phyloP scores from a whole-genome alignment of 1,139 yeast species.

The Wickerhamiella infanticola region DNA sequence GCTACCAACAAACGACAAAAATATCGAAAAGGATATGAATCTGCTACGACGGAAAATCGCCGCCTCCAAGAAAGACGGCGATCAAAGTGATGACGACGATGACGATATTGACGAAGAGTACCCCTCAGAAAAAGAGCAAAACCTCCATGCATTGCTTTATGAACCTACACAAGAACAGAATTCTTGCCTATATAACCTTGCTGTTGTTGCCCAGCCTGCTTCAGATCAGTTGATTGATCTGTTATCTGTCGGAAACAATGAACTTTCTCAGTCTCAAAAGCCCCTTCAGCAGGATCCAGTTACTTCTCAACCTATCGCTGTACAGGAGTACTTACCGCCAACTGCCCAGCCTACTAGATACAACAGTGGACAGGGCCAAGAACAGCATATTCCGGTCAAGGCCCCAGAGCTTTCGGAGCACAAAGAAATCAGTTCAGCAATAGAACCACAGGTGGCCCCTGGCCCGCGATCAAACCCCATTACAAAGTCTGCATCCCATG shows the following conservation, averaged over 20 bases:
- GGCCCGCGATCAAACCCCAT: no score
- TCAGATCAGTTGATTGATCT: background rate
- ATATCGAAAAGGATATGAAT: background rate
- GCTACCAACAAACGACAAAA: background rate
- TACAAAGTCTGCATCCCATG: no score
- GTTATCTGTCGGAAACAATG: background rate
- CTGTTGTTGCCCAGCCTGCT: background rate
- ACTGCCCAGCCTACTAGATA: slow-evolving; percentile 3
- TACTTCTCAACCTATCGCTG: background rate
- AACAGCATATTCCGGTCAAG: background rate
- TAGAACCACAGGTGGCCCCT: no score
- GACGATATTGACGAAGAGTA: background rate
- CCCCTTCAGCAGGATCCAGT: background rate
- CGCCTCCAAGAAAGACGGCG: background rate
- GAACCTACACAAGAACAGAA: background rate
- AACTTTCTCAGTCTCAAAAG: background rate
- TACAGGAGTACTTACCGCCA: no score
- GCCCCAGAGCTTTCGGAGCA: slow-evolving; percentile 1
- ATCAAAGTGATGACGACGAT: background rate
- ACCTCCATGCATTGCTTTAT: background rate
- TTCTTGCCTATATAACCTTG: background rate
- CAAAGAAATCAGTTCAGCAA: no score
- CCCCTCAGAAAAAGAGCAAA: background rate
- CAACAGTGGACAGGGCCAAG: slow-evolving; percentile 8
- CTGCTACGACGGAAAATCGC: background rate